Evolutionary conservation across 2,329 filamentous ascomycete genomes (phyloP).

Genomic region (Apiospora saccharicola): DNA sequence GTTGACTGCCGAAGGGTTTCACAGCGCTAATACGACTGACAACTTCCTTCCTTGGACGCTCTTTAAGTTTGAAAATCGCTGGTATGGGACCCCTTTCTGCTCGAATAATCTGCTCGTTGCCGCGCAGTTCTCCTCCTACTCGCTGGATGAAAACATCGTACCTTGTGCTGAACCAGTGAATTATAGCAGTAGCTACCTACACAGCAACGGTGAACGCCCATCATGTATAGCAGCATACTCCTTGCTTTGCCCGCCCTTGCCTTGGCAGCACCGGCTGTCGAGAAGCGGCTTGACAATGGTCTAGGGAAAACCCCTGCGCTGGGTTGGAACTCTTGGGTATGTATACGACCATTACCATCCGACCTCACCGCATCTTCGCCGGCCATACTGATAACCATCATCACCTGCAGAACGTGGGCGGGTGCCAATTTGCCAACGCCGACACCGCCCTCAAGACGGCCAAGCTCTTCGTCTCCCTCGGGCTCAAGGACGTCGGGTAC

Average conservation of each 20-base stretch:
- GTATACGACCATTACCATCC: too few species aligned
- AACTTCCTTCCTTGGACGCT: not conserved
- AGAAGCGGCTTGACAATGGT: slow-evolving; percentile 30
- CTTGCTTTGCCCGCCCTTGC: slow-evolving; percentile 15
- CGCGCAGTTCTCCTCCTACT: too few species aligned
- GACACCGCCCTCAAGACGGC: slow-evolving; percentile 21
- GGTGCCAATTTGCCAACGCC: slow-evolving; percentile 14
- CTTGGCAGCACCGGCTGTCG: slow-evolving; percentile 2
- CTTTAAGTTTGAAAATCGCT: not conserved
- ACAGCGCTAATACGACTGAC: not conserved
- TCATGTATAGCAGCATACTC: not conserved
- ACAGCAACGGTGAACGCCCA: not conserved
- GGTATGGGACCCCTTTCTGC: not conserved
- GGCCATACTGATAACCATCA: not conserved
- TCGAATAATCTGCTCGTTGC: not conserved
- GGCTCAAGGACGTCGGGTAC: slow-evolving; percentile 31
- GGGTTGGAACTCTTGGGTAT: slow-evolving; percentile 33
- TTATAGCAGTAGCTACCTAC: too few species aligned
- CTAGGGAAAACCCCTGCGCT: slow-evolving; percentile 32
- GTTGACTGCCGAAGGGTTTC: too few species aligned
- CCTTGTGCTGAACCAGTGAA: not conserved
- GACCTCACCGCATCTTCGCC: not conserved
- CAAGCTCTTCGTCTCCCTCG: slow-evolving; percentile 23
- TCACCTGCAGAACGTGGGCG: slow-evolving; percentile 10
- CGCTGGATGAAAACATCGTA: too few species aligned